Base-by-base conservation (phyloP, 495 filamentous ascomycete genomes). In the Penicillium odoratum region DNA sequence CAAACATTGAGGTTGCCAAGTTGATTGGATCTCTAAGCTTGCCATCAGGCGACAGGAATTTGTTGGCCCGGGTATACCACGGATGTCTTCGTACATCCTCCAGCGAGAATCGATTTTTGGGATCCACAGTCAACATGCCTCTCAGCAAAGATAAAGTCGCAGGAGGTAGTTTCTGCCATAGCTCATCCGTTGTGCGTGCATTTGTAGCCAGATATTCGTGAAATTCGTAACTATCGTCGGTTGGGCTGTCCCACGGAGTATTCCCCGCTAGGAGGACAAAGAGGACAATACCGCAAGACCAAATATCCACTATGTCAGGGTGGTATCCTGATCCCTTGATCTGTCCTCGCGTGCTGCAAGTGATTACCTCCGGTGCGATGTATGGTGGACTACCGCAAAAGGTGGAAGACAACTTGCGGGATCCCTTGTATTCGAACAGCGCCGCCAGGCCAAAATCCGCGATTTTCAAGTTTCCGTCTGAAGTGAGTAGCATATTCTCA, bases 341-440 rank as follows among this genome's bases (percentile, higher is more conserved):
- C 1, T 79, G 70, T 25, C 69, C 78, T 53, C 72, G 77, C 15
- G 63, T 73, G 46, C 78, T 78, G 54, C 74, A 72, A 25, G 70
- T 75, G 43, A 90, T 80, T n/a, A 98, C 91, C 72, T 99, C 94
- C 1, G 94, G 94, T 1, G 94, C 94, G 59, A 97, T 96, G 67
- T 99, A 99, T 5, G 94, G 94, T 16, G 94, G 94, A 67, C 92
- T 97, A 18, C 94, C 94, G 67, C 94, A 99, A 66, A 97, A 90
- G 4, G 92, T 96, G 26, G 82, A 84, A 57, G 88, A 94, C 36
- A 86, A 73, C 66, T 96, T 93, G 52, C 82, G 82, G 49, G 85
- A 81, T 4, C 91, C 92, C 66, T 92, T 88, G 74, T 93, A 90
- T 65, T 91, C 85, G 65, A 97, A 97, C 66, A 97, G 80, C n/a